These are phyloP conservation scores for Petunia axillaris DNA, from an alignment of 257 asterid species.

Conservation along the genomic window DNA sequence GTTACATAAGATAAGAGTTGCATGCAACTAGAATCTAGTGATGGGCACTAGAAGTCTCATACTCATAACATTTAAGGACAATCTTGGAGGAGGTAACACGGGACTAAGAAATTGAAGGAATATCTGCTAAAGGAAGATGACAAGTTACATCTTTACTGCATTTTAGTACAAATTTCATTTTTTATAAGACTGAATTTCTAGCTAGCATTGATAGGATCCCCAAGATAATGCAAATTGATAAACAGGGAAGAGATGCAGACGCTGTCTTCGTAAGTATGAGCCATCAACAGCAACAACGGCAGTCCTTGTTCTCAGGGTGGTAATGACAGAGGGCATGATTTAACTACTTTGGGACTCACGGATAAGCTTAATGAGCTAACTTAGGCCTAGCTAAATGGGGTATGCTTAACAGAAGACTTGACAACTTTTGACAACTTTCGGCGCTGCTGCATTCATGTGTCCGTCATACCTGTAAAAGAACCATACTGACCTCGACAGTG, in stretches of 20 bases:
- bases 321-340: neutral
- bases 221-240: neutral
- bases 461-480: neutral
- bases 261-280: neutral
- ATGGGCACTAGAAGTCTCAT: neutral
- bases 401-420: neutral
- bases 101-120: neutral
- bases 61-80: neutral
- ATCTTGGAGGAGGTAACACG: neutral
- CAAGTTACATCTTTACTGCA: neutral
- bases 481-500: neutral
- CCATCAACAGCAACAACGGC: constrained; percentile 6
- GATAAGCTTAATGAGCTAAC: constrained; percentile 7
- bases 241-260: constrained; percentile 1
- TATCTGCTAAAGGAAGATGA: neutral
- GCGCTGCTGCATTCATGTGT: neutral
- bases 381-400: neutral
- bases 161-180: constrained; percentile 13
- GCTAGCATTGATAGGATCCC: neutral
- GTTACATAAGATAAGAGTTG: neutral
- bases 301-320: neutral
- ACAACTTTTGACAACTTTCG: neutral
- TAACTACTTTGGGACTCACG: neutral
- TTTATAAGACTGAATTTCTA: neutral
- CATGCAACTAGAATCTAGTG: neutral